Evolutionary conservation across 139 green algal species (phyloP).

Genomic region (Micractinium sp.): DNA sequence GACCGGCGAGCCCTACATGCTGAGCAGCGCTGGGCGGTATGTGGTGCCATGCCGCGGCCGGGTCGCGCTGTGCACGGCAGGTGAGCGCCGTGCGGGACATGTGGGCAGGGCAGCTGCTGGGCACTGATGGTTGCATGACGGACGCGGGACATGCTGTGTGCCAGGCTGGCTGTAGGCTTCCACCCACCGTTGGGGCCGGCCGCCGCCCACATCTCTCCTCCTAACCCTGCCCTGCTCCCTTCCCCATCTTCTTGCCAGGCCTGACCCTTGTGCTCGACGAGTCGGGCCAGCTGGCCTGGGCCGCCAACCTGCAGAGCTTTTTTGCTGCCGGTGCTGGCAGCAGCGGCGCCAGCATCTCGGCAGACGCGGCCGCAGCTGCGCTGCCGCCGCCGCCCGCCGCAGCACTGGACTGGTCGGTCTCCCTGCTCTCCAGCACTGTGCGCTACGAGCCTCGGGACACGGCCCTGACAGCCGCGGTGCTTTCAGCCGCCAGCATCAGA

Average conservation of each 20-base stretch:
- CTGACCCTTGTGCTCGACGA: conserved; percentile 6
- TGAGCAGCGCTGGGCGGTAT: conserved; percentile 12
- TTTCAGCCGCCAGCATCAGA: not conserved
- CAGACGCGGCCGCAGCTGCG: not conserved
- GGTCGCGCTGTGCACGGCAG: not conserved
- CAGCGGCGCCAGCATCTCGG: not conserved
- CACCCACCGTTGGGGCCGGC: not conserved
- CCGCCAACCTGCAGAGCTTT: not conserved
- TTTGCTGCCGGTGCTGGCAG: not conserved
- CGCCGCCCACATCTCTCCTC: not conserved
- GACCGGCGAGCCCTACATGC: not conserved
- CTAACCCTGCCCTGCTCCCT: not conserved
- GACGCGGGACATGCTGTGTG: not conserved
- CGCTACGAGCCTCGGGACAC: conserved; percentile 15
- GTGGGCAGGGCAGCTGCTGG: not conserved
- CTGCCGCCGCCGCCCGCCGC: not conserved
- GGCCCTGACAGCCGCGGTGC: not conserved
- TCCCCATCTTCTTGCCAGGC: not conserved
- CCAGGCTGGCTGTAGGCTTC: not conserved
- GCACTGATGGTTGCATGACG: not conserved
- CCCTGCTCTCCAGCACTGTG: not conserved
- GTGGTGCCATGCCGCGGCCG: conserved; percentile 17
- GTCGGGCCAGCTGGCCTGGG: not conserved
- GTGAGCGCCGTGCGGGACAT: not conserved
- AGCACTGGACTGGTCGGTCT: not conserved